Evolutionary conservation across 495 filamentous ascomycete genomes (phyloP).

Genomic region (Tuber microsphaerosporum): DNA sequence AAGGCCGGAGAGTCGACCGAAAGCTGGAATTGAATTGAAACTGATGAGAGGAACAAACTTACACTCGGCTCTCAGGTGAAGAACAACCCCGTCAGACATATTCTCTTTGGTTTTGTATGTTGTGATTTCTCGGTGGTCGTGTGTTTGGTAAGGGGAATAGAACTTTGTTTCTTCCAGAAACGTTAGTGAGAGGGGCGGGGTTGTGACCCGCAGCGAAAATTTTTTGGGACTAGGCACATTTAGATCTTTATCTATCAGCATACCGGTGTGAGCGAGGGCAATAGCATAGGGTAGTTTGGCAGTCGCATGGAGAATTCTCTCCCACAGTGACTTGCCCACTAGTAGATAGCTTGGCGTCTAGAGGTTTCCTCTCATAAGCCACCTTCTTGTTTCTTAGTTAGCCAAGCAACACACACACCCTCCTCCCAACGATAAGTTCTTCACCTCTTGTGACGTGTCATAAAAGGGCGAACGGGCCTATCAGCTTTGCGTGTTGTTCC

Average conservation of each 20-base stretch:
- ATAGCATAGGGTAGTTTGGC: too few relatives aligned
- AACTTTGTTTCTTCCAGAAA: neutral
- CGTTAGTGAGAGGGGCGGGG: neutral
- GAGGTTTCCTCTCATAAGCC: too few relatives aligned
- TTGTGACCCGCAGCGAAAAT: neutral
- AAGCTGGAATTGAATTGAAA: neutral
- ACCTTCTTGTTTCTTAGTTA: too few relatives aligned
- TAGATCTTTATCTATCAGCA: neutral
- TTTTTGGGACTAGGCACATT: neutral
- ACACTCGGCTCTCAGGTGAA: constrained; percentile 42
- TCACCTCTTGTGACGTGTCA: too few relatives aligned
- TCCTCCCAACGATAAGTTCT: too few relatives aligned
- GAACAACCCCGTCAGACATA: constrained; percentile 30
- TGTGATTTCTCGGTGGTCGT: neutral
- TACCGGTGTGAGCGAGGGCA: too few relatives aligned
- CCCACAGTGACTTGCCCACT: too few relatives aligned
- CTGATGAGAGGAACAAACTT: constrained; percentile 12
- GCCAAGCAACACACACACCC: too few relatives aligned
- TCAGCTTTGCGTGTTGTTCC: too few relatives aligned
- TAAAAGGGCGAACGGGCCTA: too few relatives aligned
- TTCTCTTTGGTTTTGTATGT: constrained; percentile 11
- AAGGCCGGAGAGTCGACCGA: neutral
- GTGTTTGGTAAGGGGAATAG: neutral
- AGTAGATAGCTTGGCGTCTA: too few relatives aligned
- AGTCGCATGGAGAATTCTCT: too few relatives aligned